Evolutionary conservation across 192 early-diverging fungal species (phyloP).

Genomic region (Spizellomyces punctatus): DNA sequence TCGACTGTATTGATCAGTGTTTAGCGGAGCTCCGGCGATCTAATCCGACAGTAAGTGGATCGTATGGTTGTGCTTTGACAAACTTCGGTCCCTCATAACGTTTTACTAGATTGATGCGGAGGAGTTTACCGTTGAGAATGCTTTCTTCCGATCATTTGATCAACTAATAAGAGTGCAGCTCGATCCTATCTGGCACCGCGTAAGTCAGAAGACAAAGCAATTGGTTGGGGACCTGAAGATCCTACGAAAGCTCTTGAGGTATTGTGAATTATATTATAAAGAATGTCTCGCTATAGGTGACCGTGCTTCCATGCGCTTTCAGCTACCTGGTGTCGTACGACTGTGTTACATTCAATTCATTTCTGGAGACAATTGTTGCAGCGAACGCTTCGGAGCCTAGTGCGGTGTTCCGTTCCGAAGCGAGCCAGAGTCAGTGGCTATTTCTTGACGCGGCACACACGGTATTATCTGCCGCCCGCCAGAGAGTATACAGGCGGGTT

Average conservation of each 20-base stretch:
- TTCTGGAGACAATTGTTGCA: conserved; percentile 81
- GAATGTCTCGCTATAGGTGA: not conserved
- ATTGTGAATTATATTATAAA: not conserved
- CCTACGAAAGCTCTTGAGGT: conserved; percentile 70
- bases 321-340: conserved; percentile 86
- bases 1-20: conserved; percentile 82
- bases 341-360: conserved; percentile 82
- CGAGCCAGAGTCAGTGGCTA: conserved; percentile 77
- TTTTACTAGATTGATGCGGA: conserved; percentile 68
- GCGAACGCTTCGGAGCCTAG: conserved; percentile 40
- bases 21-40: conserved; percentile 75
- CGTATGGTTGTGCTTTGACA: not conserved
- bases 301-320: not conserved
- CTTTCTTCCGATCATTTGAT: conserved; percentile 87
- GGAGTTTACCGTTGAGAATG: conserved; percentile 85
- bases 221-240: conserved; percentile 75
- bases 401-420: conserved; percentile 30
- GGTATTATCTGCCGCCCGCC: conserved; percentile 65
- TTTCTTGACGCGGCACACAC: conserved; percentile 81
- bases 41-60: conserved; percentile 52
- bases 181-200: conserved; percentile 85
- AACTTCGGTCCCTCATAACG: conserved; percentile 10
- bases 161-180: conserved; percentile 72
- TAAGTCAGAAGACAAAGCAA: conserved; percentile 70
- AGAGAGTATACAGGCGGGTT: conserved; percentile 51